Base-by-base conservation (phyloP, 768 basidiomycete species). In the Termitomyces sp. region DNA sequence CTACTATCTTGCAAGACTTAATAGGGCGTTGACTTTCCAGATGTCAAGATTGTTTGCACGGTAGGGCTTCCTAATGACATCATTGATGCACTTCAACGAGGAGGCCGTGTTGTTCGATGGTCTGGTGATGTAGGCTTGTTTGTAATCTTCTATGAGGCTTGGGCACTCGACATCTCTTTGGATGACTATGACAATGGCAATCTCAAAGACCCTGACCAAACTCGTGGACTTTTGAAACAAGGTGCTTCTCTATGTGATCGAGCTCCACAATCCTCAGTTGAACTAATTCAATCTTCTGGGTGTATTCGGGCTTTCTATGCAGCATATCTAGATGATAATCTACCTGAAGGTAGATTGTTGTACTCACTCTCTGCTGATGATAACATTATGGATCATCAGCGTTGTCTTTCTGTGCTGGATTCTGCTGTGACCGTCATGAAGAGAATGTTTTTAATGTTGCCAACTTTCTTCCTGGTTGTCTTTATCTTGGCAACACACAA, bases 21-120 rank as follows among this genome's bases (percentile, higher is more conserved):
- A 64, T 36, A 36, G 64, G 61, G 63, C 7, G 54, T 64, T 29
- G 61, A 64, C 33, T 64, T 64, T 56, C 64, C 58, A 3, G 62
- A 64, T 25, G 60, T 64, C 3, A 52, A 56, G 25, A 63, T 63
- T 46, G 64, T 64, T 11, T 63, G 64, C 36, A 57, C 46, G 2
- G 59, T 50, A 11, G 64, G 64, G 4, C 39, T 64, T 7, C 64
- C 64, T 6, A 29, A 44, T 2, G 50, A 53, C 6, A 48, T 60
- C 11, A 52, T 61, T 1, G 59, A 61, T n/a, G n/a, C n/a, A n/a
- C n/a, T n/a, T n/a, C n/a, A n/a, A n/a, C n/a, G n/a, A n/a, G n/a
- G n/a, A n/a, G 23, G 52, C 52, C 59, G 58, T 2, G 58, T 60
- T 6, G 54, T 58, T 12, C 56, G 54, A 36, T 36, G 9, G 7